Base-by-base conservation (phyloP, 768 basidiomycete genomes). In the Lepiota brunneoincarnata region DNA sequence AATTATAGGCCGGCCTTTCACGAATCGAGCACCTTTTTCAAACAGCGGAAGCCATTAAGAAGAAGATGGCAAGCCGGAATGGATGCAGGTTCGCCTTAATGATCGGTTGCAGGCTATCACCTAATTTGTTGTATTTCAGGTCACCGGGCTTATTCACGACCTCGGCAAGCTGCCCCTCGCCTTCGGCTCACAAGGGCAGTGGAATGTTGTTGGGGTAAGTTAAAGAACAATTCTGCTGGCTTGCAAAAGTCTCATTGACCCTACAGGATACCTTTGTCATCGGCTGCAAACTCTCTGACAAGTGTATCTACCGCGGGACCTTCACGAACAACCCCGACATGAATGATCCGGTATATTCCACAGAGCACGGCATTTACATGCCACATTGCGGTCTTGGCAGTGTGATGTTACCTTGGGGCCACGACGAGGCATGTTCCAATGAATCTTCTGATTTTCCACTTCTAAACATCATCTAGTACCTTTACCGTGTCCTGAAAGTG, bases 1-100 rank as follows among this genome's bases (percentile, higher is more conserved):
- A 59, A 54, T 36, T 60, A 6, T 63, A 90, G 89, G 89, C 89
- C 1, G 76, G 73, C 58, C 69, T 90, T 24, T 84, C 90, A 34
- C 93, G 95, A 72, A 93, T 96, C 28, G 90, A 93, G 61, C 93
- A 96, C 65, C 77, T 95, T 2, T 77, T 95, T 1, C 93, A 95
- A 64, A 93, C 91, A 0, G 91, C 91, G n/a, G 91, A 93, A 63
- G 90, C 91, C 10, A 92, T 93, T 59, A 79, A 91, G 40, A 75
- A 80, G 21, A n/a, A n/a, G 91, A 93, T 58, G 91, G 89, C 0
- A 90, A 91, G 65, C 91, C 91, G 0, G 91, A 93, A 58, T 93
- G 91, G 91, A 92, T 93, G 91, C 90, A 92, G 73, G 79, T 77
- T 49, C 40, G 63, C 34, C 14, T 9, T 10, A 4, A 1, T 9